Evolutionary conservation across 176 grass and related monocot genomes (phyloP).

Genomic region (Aegilops umbellulata): DNA sequence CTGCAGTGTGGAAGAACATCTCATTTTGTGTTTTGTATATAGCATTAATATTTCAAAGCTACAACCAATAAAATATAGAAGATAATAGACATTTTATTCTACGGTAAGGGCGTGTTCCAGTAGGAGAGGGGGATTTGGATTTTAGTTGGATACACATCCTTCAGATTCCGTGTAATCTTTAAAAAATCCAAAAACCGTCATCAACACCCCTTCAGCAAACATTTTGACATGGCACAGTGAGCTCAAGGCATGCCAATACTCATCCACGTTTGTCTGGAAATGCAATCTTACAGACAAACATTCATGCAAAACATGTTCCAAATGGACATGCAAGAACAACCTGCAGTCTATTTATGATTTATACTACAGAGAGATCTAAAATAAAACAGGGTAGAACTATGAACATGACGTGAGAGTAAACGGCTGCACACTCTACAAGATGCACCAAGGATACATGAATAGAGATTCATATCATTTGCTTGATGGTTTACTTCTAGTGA

Average conservation of each 20-base stretch:
- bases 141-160: not conserved
- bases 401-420: no score
- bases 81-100: not conserved
- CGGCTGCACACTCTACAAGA: no score
- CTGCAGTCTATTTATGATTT: no score
- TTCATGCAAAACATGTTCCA: not conserved
- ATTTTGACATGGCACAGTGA: not conserved
- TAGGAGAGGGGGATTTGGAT: not conserved
- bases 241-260: constrained; percentile 4
- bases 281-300: constrained; percentile 2
- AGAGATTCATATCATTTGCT: no score
- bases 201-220: not conserved
- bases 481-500: no score
- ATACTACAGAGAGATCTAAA: no score
- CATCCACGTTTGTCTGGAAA: not conserved
- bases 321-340: not conserved
- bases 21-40: not conserved
- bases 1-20: constrained; percentile 31
- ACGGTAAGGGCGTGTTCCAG: not conserved
- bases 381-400: no score
- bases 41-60: not conserved
- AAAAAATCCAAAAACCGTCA: no score
- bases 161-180: not conserved
- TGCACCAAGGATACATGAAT: no score
- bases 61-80: not conserved